phyloP scores from a whole-genome alignment of 1,139 yeast genomes.

The Blastobotrys niveus region DNA sequence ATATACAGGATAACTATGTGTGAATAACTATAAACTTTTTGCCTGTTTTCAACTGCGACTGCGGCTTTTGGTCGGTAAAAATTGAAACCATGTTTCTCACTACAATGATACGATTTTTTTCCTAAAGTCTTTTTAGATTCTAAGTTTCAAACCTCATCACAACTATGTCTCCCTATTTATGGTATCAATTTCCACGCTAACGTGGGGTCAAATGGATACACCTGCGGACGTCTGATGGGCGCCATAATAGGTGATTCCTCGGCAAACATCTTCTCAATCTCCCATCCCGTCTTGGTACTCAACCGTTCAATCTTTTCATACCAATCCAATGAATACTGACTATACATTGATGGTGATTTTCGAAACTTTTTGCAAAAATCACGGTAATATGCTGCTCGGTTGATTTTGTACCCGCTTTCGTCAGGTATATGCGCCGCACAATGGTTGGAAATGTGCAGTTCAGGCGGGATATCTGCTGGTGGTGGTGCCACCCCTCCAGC shows the following conservation, averaged over 20 bases:
- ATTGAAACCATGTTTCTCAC: no score
- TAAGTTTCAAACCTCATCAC: no score
- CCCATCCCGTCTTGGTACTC: neutral
- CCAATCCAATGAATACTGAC: neutral
- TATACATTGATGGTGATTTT: neutral
- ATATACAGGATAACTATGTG: no score
- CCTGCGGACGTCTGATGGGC: neutral
- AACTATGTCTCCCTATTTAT: neutral
- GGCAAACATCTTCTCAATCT: neutral
- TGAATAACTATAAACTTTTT: no score
- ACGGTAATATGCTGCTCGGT: neutral
- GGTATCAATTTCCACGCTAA: no score
- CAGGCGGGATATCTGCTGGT: neutral
- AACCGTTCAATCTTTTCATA: neutral
- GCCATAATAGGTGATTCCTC: neutral
- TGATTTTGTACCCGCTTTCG: neutral
- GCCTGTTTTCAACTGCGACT: no score
- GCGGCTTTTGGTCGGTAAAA: no score
- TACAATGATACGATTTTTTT: no score
- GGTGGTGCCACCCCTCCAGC: no score
- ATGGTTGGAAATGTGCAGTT: neutral
- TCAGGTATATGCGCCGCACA: neutral
- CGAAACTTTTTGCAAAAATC: neutral
- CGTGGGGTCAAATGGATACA: slow-evolving; percentile 6
- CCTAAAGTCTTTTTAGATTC: no score